A percentile compares a stretch with the other conserved stretches of the same genome.
phyloP scores from a whole-genome alignment of 495 filamentous ascomycete genomes.

The Hypomontagnella monticulosa region DNA sequence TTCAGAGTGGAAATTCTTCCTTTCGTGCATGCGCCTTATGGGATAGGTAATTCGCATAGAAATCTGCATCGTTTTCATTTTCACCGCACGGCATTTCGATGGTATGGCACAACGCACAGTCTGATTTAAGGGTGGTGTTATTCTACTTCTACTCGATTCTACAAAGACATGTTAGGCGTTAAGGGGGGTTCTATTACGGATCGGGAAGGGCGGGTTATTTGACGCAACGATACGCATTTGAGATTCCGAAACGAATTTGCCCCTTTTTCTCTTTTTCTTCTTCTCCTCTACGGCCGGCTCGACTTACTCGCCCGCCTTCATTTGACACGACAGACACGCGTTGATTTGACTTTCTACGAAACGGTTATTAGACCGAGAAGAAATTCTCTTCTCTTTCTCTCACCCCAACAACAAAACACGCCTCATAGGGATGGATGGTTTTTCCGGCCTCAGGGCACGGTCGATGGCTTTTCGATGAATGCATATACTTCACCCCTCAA shows the following conservation, averaged over 20 bases:
- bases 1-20: slow-evolving; percentile 4
- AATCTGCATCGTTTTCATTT: slow-evolving; percentile 33
- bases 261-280: slow-evolving; percentile 6
- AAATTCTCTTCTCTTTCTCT: slow-evolving; percentile 11
- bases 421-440: slow-evolving; percentile 17
- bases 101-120: slow-evolving; percentile 33
- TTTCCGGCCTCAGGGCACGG: slow-evolving; percentile 24
- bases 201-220: slow-evolving; percentile 24
- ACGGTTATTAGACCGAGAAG: slow-evolving; percentile 33
- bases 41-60: slow-evolving; percentile 38
- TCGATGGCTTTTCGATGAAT: slow-evolving; percentile 13
- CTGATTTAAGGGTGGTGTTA: slow-evolving; percentile 16
- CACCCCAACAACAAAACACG: slow-evolving; percentile 15
- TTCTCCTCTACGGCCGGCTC: slow-evolving; percentile 13
- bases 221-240: slow-evolving; percentile 36
- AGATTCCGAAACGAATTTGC: slow-evolving; percentile 19
- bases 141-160: slow-evolving; percentile 24
- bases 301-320: slow-evolving; percentile 2
- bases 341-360: slow-evolving; percentile 14
- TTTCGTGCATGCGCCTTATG: slow-evolving; percentile 34
- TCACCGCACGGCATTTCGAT: slow-evolving; percentile 29
- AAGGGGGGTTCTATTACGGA: slow-evolving; percentile 13
- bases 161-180: slow-evolving; percentile 35
- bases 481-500: slow-evolving; percentile 21
- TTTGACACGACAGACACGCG: slow-evolving; percentile 29